Conservation (phyloP, 208 protist genomes). For the Leishmania martiniquensis region DNA sequence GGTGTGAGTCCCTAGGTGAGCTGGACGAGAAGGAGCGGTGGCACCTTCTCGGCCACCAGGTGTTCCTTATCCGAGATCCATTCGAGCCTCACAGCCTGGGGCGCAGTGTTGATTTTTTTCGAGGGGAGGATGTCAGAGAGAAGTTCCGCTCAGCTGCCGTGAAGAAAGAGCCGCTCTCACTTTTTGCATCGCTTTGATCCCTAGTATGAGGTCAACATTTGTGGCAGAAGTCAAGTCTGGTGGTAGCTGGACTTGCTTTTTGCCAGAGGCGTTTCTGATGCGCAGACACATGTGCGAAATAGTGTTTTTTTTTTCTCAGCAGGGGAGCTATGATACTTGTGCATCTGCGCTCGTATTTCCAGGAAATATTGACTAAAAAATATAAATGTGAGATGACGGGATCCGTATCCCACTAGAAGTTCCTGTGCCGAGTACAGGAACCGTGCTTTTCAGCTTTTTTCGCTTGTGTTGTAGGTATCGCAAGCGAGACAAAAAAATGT, state of each 20-base stretch:
- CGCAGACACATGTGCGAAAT: neutral
- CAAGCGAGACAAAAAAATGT: neutral
- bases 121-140: constrained; percentile 69
- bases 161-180: constrained; percentile 30
- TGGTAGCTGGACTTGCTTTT: neutral
- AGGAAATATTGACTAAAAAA: neutral
- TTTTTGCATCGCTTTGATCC: constrained; percentile 18
- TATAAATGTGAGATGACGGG: neutral
- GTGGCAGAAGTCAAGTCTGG: neutral
- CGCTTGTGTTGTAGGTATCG: neutral
- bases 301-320: constrained; percentile 1
- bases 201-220: neutral
- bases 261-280: neutral
- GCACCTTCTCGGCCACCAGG: constrained; percentile 75
- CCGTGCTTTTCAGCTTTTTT: neutral
- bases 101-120: constrained; percentile 84
- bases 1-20: constrained; percentile 38
- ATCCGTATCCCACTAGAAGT: neutral
- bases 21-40: constrained; percentile 48
- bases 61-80: constrained; percentile 69
- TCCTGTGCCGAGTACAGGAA: neutral
- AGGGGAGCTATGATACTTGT: neutral
- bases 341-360: neutral
- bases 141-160: constrained; percentile 51
- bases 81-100: constrained; percentile 81